phyloP scores from a whole-genome alignment of 179 eudicot genomes.

The Nepenthes alata region DNA sequence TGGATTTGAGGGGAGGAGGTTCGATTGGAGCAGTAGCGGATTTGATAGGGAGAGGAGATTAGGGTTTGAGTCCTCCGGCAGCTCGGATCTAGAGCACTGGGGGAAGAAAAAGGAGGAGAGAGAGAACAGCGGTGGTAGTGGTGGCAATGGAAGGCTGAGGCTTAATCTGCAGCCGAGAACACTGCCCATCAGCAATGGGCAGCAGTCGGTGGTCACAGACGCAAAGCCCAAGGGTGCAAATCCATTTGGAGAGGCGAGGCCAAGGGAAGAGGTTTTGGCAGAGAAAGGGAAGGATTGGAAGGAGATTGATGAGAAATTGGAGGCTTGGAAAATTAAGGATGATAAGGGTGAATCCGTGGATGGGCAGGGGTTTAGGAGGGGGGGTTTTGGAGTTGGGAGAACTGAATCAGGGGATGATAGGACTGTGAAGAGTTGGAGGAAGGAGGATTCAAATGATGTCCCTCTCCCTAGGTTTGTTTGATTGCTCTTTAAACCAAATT shows the following conservation, averaged over 20 bases:
- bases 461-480: slow-evolving; percentile 40
- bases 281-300: slow-evolving; percentile 89
- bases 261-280: slow-evolving; percentile 82
- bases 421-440: slow-evolving; percentile 68
- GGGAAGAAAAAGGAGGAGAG: slow-evolving; percentile 33
- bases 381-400: slow-evolving; percentile 45
- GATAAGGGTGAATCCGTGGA: slow-evolving; percentile 4
- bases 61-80: slow-evolving; percentile 26
- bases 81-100: slow-evolving; percentile 38
- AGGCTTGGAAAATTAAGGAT: slow-evolving; percentile 43
- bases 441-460: slow-evolving; percentile 28
- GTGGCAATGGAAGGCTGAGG: slow-evolving; percentile 51
- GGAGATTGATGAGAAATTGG: slow-evolving; percentile 79
- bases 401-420: slow-evolving; percentile 15
- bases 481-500: too few species aligned
- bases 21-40: slow-evolving; percentile 19
- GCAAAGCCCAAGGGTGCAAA: slow-evolving; percentile 40
- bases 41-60: slow-evolving; percentile 44
- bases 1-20: slow-evolving; percentile 16
- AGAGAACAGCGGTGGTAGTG: slow-evolving; percentile 10
- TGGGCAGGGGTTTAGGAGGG: slow-evolving; percentile 26
- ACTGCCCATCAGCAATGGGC: slow-evolving; percentile 31
- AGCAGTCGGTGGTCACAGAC: slow-evolving; percentile 8
- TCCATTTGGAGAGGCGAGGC: slow-evolving; percentile 80
- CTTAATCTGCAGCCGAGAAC: slow-evolving; percentile 80